Base-by-base conservation (phyloP, 331 rosid species). In the Ulmus americana region DNA sequence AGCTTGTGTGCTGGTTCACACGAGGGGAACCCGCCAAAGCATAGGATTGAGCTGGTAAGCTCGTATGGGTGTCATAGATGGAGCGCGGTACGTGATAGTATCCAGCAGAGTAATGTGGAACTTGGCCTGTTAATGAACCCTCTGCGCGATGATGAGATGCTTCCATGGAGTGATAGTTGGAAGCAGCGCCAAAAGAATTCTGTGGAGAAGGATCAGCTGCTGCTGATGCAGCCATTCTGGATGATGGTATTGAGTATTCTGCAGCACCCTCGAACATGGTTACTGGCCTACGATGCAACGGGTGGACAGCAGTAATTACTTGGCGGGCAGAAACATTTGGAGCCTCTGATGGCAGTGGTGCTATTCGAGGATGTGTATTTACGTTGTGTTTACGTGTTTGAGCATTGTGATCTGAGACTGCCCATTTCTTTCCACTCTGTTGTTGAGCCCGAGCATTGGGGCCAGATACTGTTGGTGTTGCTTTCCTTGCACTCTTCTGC, bases 391-490 rank as follows among this genome's bases (percentile, higher is more conserved):
- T 49, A 18, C 55, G 52, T 39, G 14, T 15, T 20, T 67, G 75
- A 59, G 38, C 44, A 35, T 16, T 45, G 14, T 42, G 20, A 39
- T 70, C 67, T 13, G 65, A 13, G 16, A 61, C 35, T 20, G 57
- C 14, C 8, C 80, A 68, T 56, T 79, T 79, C 43, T 79, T 79
- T 44, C 73, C 71, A 41, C 12, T 58, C 47, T 22, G 20, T 44
- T 53, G 62, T 38, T 57, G 68, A 16, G 39, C 28, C n/a, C 62
- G 71, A 64, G 55, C 50, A 68, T 28, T 18, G 45, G 55, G 54
- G 22, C 15, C 72, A 15, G 39, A 16, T 20, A 64, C 60, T 22
- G 28, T 65, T 46, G 11, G 65, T 5, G 57, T 11, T 15, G 38
- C 68, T 7, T 63, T 54, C 71, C 13, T 61, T 67, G 64, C 76